Evolutionary conservation across 495 filamentous ascomycete species (phyloP), one percentile per base, ranked within the genome.

Genomic region (Aspergillus bridgeri): DNA sequence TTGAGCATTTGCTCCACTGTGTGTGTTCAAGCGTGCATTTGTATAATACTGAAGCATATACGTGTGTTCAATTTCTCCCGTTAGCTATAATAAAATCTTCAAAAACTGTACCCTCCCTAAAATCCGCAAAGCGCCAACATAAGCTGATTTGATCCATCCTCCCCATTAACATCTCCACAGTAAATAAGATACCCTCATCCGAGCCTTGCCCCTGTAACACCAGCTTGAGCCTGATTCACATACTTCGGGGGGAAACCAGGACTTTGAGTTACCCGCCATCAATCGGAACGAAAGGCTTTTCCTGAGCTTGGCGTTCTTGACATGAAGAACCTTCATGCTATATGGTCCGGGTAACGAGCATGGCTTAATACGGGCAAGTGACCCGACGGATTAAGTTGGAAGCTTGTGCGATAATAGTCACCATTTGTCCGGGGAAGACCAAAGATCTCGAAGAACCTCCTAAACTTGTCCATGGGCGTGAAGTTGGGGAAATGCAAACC

Each of bases 101-200:
- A n/a, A 7, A 27, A 7, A 27, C 25, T 27, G 25, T 27, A 27
- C 25, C 7, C 25, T 27, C 42, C 42, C 42, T 20, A n/a, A 48
- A 48, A 51, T n/a, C 53, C 58, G 42, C 58, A 60, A 15, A 60
- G 62, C 58, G 71, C 67, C 59, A 81, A 56, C 22, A 79, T 58
- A 50, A 78, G 64, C n/a, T 53, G 43, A 23, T 65, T 56, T 5
- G 71, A 67, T 6, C 58, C 67, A 21, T 66, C 59, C 66, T 79
- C 77, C 1, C 59, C 65, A 56, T 79, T 77, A 45, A 79, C 72
- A 70, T 82, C 76, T 9, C 78, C 77, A 56, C 77, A 61, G 58
- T 79, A 79, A 19, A 69, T 70, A n/a, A 81, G 51, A 60, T 61
- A 70, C 13, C 75, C 75, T 18, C 52, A 18, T 18, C 75, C 74